A percentile compares a stretch with the other conserved stretches of the same genome.
Conservation (phyloP, 345 rosid species). For the Conringia planisiliqua region DNA sequence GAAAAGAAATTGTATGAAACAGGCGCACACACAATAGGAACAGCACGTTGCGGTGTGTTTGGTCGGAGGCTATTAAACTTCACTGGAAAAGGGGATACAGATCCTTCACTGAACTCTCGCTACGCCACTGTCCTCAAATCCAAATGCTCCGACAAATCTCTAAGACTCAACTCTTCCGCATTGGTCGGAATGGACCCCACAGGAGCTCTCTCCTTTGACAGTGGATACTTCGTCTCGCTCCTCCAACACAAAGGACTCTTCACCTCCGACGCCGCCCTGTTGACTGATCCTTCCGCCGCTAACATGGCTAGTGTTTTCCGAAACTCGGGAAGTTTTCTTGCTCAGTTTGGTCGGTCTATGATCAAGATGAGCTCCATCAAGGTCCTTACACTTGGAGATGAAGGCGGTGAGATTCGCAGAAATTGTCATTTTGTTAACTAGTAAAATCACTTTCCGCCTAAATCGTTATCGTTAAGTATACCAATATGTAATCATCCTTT, state of each 20-base stretch:
- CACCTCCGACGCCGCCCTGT: conserved; percentile 55
- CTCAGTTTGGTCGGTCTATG: conserved; percentile 49
- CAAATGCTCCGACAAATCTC: conserved; percentile 39
- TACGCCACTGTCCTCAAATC: conserved; percentile 42
- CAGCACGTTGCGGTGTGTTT: conserved; percentile 45
- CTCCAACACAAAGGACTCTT: conserved; percentile 40
- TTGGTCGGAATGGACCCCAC: conserved; percentile 51
- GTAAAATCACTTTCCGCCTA: neutral
- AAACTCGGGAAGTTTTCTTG: conserved; percentile 32
- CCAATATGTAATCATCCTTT: neutral
- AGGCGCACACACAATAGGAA: conserved; percentile 71
- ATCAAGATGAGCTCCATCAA: conserved; percentile 47
- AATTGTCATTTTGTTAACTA: conserved; percentile 42
- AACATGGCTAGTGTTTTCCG: conserved; percentile 10
- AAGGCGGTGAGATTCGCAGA: conserved; percentile 58
- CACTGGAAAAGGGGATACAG: conserved; percentile 56
- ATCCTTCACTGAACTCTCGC: conserved; percentile 41
- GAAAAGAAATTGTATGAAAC: neutral
- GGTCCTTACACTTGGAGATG: conserved; percentile 32
- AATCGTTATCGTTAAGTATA: neutral
- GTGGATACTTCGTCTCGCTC: conserved; percentile 40
- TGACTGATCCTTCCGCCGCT: conserved; percentile 37
- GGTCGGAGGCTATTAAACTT: conserved; percentile 51
- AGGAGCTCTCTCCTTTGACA: conserved; percentile 42
- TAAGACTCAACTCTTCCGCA: conserved; percentile 17